phyloP scores from a whole-genome alignment of 371 early-diverging fungal genomes.

The Rhizopus delemar region DNA sequence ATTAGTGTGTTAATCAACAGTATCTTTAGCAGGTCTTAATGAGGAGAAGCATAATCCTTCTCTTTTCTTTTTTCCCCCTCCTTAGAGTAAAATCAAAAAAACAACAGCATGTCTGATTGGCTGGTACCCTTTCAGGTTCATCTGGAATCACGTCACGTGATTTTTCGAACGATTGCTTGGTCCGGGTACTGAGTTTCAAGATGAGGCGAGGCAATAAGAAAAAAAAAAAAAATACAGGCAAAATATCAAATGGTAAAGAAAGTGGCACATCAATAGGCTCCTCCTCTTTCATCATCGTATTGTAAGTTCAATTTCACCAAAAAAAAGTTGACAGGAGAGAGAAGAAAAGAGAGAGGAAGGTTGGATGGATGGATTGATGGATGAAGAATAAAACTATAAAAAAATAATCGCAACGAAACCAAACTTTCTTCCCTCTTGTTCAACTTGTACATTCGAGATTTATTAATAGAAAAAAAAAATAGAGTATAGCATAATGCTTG shows the following conservation, averaged over 20 bases:
- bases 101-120: no score
- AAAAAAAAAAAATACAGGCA: neutral
- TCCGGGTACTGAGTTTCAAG: no score
- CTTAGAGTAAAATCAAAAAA: no score
- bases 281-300: constrained; percentile 37
- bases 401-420: neutral
- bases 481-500: constrained; percentile 76
- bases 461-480: neutral
- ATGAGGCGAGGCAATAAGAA: neutral
- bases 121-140: no score
- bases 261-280: constrained; percentile 24
- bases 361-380: constrained; percentile 10
- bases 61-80: no score
- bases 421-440: neutral
- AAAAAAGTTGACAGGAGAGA: constrained; percentile 6
- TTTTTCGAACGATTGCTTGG: no score
- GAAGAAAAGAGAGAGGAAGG: neutral
- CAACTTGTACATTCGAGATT: neutral
- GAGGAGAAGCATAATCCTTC: no score
- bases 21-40: no score
- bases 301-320: constrained; percentile 26
- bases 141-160: no score
- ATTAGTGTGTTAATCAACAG: neutral
- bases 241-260: constrained; percentile 1
- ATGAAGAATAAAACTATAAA: neutral